Conservation (phyloP, 306 rosid species). For the Aeschynomene evenia region DNA sequence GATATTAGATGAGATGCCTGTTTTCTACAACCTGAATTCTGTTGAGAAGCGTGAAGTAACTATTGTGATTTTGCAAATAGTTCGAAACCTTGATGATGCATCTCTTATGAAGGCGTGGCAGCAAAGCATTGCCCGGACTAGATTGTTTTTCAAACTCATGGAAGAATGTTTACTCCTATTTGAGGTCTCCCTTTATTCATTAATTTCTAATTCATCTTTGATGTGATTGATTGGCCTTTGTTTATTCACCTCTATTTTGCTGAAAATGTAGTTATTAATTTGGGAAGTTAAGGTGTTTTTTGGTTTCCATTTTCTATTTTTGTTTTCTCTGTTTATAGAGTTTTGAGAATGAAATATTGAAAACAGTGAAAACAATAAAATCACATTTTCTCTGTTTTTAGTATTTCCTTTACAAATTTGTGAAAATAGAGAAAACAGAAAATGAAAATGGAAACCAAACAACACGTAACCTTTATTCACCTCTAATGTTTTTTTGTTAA, state of each 20-base stretch:
- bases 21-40: constrained; percentile 87
- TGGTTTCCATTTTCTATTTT: too few relatives aligned
- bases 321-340: too few relatives aligned
- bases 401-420: too few relatives aligned
- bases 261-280: not conserved
- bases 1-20: constrained; percentile 99
- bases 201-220: constrained; percentile 15
- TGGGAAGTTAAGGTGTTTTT: not conserved
- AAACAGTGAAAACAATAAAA: too few relatives aligned
- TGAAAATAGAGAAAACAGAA: too few relatives aligned
- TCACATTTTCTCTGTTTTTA: too few relatives aligned
- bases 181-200: constrained; percentile 61
- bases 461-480: too few relatives aligned
- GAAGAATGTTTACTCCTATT: constrained; percentile 86
- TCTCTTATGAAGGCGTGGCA: constrained; percentile 97
- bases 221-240: constrained; percentile 1
- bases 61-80: constrained; percentile 84
- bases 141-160: constrained; percentile 97
- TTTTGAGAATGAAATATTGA: too few relatives aligned
- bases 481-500: constrained; percentile 11
- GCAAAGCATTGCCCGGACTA: constrained; percentile 90
- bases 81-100: constrained; percentile 88
- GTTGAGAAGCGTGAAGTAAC: constrained; percentile 95
- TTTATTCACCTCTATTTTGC: not conserved
- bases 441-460: too few relatives aligned